A percentile compares a stretch with the other conserved stretches of the same genome.
phyloP scores from a whole-genome alignment of 345 rosid species.

The Gossypium turneri region DNA sequence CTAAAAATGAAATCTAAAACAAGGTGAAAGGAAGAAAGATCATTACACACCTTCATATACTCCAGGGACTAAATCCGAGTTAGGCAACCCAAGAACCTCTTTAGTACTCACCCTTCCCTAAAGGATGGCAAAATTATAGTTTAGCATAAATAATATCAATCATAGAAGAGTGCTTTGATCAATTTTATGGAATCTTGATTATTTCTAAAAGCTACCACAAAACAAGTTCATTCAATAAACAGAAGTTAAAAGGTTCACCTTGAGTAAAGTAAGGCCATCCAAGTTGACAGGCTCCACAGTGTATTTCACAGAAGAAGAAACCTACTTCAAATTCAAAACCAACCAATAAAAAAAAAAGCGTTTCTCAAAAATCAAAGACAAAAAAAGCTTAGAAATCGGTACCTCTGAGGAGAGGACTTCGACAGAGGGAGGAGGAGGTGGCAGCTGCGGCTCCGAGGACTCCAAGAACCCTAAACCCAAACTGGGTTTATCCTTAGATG shows the following conservation, averaged over 20 bases:
- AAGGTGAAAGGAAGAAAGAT: not conserved
- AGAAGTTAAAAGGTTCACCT: conserved; percentile 34
- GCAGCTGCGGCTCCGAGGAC: conserved; percentile 44
- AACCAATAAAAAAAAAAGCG: conserved; percentile 1
- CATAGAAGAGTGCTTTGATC: not conserved
- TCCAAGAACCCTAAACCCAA: conserved; percentile 50
- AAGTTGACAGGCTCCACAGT: conserved; percentile 45
- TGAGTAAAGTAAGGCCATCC: conserved; percentile 59
- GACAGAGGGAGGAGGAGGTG: conserved; percentile 63
- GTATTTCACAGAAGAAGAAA: conserved; percentile 44
- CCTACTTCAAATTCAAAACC: conserved; percentile 32
- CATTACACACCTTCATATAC: conserved; percentile 69
- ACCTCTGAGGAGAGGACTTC: conserved; percentile 76
- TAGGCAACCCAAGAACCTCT: conserved; percentile 77
- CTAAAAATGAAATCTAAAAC: not conserved
- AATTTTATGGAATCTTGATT: not conserved
- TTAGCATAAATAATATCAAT: conserved; percentile 1
- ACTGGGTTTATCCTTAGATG: conserved; percentile 25
- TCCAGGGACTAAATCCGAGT: conserved; percentile 91
- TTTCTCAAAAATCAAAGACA: not conserved
- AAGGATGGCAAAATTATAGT: conserved; percentile 9
- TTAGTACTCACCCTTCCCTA: conserved; percentile 83
- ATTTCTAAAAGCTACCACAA: not conserved
- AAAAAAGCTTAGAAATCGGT: not conserved
- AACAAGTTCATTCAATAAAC: not conserved